These are phyloP conservation scores for Phytophthora citrophthora DNA, from an alignment of 352 stramenopile species.

Conservation along the genomic window DNA sequence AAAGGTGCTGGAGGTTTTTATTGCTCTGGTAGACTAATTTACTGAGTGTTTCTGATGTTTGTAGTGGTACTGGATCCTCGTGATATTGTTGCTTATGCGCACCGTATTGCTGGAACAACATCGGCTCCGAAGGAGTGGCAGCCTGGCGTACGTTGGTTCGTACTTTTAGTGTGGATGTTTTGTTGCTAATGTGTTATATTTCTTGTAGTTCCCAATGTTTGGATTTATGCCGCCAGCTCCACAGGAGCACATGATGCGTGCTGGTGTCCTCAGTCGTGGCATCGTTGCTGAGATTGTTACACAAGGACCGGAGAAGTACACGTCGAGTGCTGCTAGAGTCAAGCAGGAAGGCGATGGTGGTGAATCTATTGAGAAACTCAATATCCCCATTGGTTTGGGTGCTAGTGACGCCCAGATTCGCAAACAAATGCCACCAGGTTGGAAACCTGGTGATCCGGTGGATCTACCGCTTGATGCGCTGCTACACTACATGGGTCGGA, in stretches of 20 bases:
- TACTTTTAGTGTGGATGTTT: background rate
- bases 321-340: conserved; percentile 46
- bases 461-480: conserved; percentile 80
- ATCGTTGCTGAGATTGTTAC: conserved; percentile 85
- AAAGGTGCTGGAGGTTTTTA: conserved; percentile 42
- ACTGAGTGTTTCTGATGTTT: conserved; percentile 1
- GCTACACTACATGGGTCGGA: conserved; percentile 81
- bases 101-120: conserved; percentile 81
- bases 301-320: conserved; percentile 70
- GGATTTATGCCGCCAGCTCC: conserved; percentile 86
- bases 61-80: conserved; percentile 68
- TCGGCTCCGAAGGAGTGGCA: conserved; percentile 78
- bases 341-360: conserved; percentile 38
- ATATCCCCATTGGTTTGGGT: conserved; percentile 73
- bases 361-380: conserved; percentile 45
- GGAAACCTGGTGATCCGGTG: conserved; percentile 82
- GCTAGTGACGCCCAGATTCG: conserved; percentile 75
- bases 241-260: conserved; percentile 88
- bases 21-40: background rate
- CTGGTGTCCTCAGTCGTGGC: conserved; percentile 78
- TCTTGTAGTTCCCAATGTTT: conserved; percentile 82
- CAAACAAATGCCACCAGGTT: conserved; percentile 79
- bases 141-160: conserved; percentile 63
- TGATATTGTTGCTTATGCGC: conserved; percentile 81
- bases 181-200: background rate